A percentile compares a stretch with the other conserved stretches of the same genome.
These are phyloP conservation scores for Cyclotella cryptica DNA, from an alignment of 108 stramenopile species.

Conservation along the genomic window DNA sequence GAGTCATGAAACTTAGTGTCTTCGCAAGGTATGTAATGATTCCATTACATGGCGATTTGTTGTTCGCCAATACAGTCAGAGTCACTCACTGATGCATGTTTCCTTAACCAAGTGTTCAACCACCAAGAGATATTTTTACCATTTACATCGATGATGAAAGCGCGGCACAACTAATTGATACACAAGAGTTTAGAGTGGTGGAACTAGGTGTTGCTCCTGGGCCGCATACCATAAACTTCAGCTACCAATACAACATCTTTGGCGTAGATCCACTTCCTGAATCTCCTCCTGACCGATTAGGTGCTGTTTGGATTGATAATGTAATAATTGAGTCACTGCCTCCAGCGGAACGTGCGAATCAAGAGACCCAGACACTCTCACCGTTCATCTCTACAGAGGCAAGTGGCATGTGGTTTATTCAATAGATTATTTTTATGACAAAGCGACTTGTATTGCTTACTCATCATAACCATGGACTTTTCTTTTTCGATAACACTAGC, in stretches of 20 bases:
- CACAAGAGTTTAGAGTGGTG: conserved; percentile 31
- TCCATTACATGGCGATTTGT: not conserved
- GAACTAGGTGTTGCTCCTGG: conserved; percentile 34
- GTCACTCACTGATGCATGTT: not conserved
- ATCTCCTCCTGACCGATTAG: conserved; percentile 24
- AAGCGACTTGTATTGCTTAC: too few relatives aligned
- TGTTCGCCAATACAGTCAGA: not conserved
- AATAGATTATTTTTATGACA: not conserved
- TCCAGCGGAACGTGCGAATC: conserved; percentile 1
- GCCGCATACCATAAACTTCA: conserved; percentile 36
- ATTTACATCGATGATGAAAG: conserved; percentile 30
- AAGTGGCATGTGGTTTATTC: not conserved
- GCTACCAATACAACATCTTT: conserved; percentile 43
- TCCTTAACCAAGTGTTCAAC: conserved; percentile 16
- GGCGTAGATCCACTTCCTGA: conserved; percentile 22
- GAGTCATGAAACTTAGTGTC: conserved; percentile 6
- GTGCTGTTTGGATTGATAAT: conserved; percentile 39
- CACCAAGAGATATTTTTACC: conserved; percentile 40
- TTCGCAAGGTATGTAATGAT: conserved; percentile 14
- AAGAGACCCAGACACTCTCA: not conserved
- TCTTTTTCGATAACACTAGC: too few relatives aligned
- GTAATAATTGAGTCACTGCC: conserved; percentile 12
- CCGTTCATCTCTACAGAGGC: not conserved
- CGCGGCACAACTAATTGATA: conserved; percentile 31
- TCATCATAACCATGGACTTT: too few relatives aligned